Conservation (phyloP, 345 rosid genomes). For the Mangifera indica region DNA sequence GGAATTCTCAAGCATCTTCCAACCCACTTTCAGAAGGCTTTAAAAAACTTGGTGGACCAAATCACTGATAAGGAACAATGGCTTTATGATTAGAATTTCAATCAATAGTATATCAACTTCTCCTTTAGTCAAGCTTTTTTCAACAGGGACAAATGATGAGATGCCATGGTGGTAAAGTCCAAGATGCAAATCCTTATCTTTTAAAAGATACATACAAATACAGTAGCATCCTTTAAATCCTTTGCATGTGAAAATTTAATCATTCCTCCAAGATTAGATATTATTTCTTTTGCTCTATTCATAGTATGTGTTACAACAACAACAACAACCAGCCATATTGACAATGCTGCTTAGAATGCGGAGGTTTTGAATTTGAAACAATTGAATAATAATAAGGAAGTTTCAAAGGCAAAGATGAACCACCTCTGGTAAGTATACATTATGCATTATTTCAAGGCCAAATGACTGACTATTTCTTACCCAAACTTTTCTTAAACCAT, state of each 20-base stretch:
- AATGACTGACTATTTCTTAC: too few relatives aligned
- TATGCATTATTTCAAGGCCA: too few relatives aligned
- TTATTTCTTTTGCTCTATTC: neutral
- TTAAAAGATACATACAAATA: neutral
- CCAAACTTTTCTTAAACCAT: too few relatives aligned
- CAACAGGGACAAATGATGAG: constrained; percentile 10
- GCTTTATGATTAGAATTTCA: neutral
- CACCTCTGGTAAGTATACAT: too few relatives aligned
- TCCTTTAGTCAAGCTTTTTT: neutral
- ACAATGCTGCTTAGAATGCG: too few relatives aligned
- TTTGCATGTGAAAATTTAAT: constrained; percentile 20
- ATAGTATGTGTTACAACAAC: too few relatives aligned
- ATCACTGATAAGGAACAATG: neutral
- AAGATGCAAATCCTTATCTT: constrained; percentile 12
- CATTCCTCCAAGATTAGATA: neutral
- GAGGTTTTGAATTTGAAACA: too few relatives aligned
- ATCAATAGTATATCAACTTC: neutral
- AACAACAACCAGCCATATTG: too few relatives aligned
- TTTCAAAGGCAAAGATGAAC: too few relatives aligned
- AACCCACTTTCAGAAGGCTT: constrained; percentile 15
- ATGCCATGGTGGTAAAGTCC: constrained; percentile 21
- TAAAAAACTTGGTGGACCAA: neutral
- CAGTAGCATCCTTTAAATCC: neutral
- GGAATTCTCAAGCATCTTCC: constrained; percentile 20
- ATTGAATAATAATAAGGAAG: too few relatives aligned